These are phyloP conservation scores for Neonectria punicea DNA, from an alignment of 2,329 filamentous ascomycete species.

Conservation along the genomic window DNA sequence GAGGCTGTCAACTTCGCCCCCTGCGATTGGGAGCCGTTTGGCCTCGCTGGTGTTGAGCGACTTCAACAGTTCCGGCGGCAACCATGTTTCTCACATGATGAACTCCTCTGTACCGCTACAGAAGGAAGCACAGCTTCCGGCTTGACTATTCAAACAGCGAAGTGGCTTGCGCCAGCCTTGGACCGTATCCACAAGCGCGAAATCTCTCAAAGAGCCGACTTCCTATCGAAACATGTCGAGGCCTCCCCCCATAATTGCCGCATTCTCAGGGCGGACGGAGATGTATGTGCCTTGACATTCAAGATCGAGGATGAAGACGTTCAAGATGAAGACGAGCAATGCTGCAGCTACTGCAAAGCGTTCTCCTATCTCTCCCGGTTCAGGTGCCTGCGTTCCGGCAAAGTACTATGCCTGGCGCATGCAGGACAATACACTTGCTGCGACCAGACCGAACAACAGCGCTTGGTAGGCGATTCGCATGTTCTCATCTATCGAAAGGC, in stretches of 20 bases:
- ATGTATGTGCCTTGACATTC: slow-evolving; percentile 69
- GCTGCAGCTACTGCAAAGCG: slow-evolving; percentile 91
- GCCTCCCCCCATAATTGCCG: slow-evolving; percentile 63
- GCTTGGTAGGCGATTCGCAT: slow-evolving; percentile 77
- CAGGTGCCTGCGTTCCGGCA: slow-evolving; percentile 83
- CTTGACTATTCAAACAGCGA: slow-evolving; percentile 85
- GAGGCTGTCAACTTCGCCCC: slow-evolving; percentile 99
- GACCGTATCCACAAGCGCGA: slow-evolving; percentile 82
- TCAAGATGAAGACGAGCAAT: slow-evolving; percentile 92
- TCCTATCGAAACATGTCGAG: slow-evolving; percentile 73
- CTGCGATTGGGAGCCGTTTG: slow-evolving; percentile 92
- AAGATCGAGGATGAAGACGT: slow-evolving; percentile 78
- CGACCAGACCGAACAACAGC: slow-evolving; percentile 71
- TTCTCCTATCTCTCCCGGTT: slow-evolving; percentile 93
- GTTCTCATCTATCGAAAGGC: slow-evolving; percentile 81
- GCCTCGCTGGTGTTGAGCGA: slow-evolving; percentile 85
- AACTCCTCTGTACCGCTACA: slow-evolving; percentile 90
- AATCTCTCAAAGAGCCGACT: slow-evolving; percentile 71
- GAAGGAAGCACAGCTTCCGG: slow-evolving; percentile 74
- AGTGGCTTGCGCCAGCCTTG: slow-evolving; percentile 92
- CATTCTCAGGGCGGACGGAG: slow-evolving; percentile 54
- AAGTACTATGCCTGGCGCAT: slow-evolving; percentile 84
- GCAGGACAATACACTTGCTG: slow-evolving; percentile 86
- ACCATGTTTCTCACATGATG: slow-evolving; percentile 97
- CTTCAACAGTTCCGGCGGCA: slow-evolving; percentile 89